Evolutionary conservation across 768 basidiomycete species (phyloP).

Genomic region (Mycena metata): DNA sequence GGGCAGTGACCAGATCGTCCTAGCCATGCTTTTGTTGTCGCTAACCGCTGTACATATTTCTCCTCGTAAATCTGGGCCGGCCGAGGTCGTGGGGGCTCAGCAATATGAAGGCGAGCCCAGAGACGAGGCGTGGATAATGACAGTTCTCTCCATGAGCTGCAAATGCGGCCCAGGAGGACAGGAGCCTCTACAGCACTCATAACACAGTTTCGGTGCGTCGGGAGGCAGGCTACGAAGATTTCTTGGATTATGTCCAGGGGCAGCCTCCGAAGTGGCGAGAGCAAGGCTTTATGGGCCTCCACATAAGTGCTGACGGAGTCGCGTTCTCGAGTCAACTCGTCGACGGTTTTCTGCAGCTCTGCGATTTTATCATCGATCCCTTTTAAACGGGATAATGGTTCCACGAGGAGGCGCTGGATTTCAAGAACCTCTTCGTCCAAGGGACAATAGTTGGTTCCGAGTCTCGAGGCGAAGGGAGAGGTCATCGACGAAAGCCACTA

Average conservation of each 20-base stretch:
- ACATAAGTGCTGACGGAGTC: not conserved
- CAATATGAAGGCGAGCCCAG: conserved; percentile 27
- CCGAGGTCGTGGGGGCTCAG: not conserved
- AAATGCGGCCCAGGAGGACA: conserved; percentile 30
- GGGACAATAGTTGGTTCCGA: too few relatives aligned
- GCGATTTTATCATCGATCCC: too few relatives aligned
- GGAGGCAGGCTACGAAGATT: conserved; percentile 31
- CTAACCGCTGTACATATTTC: not conserved
- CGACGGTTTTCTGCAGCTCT: too few relatives aligned
- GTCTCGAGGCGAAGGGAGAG: not conserved
- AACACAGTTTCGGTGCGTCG: conserved; percentile 24
- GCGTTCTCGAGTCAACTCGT: not conserved
- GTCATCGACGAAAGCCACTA: too few relatives aligned
- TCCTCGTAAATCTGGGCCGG: not conserved
- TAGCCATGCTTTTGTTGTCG: conserved; percentile 5
- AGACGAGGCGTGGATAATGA: conserved; percentile 26
- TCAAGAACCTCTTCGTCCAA: conserved; percentile 1
- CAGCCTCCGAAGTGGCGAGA: not conserved
- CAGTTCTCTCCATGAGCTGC: conserved; percentile 29
- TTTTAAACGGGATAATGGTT: too few relatives aligned
- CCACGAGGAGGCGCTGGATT: too few relatives aligned
- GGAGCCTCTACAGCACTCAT: conserved; percentile 25
- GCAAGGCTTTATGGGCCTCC: conserved; percentile 5
- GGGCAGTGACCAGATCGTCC: conserved; percentile 2
- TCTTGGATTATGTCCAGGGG: conserved; percentile 19